phyloP scores from a whole-genome alignment of 306 rosid genomes.

The Cajanus cajan region DNA sequence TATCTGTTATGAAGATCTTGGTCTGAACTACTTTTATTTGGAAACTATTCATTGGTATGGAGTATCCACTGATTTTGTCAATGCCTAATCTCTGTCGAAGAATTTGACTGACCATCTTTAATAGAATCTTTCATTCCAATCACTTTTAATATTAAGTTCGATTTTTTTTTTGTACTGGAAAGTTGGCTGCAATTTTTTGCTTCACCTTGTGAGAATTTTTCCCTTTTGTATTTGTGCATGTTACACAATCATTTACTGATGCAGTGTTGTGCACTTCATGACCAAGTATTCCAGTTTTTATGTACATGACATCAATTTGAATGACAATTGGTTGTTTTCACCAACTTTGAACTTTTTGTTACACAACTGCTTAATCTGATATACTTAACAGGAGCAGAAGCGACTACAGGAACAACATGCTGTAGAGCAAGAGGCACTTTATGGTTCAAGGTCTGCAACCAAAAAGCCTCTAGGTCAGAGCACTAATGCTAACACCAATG shows the following conservation, averaged over 20 bases:
- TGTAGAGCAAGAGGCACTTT: conserved; percentile 69
- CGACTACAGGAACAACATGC: conserved; percentile 68
- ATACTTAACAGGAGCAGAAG: conserved; percentile 64
- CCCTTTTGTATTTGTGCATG: background rate
- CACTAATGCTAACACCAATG: conserved; percentile 45
- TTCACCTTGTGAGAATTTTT: background rate
- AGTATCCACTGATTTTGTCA: too few species aligned
- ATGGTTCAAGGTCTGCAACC: conserved; percentile 69
- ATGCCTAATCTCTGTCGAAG: too few species aligned
- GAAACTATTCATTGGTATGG: too few species aligned
- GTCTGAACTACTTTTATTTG: too few species aligned
- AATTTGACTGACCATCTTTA: too few species aligned
- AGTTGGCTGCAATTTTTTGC: background rate
- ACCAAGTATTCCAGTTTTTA: background rate
- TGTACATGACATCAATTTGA: background rate
- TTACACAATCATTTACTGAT: background rate
- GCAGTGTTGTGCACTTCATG: background rate
- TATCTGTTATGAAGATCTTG: too few species aligned
- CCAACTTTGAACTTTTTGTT: background rate
- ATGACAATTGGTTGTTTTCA: conserved; percentile 1
- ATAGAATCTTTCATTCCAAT: too few species aligned
- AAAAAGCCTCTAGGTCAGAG: conserved; percentile 81
- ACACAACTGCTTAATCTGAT: background rate
- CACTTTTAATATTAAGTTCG: background rate
- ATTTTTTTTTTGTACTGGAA: conserved; percentile 1